Conservation (phyloP, 2,329 filamentous ascomycete species). For the Calonectria fujianensis region DNA sequence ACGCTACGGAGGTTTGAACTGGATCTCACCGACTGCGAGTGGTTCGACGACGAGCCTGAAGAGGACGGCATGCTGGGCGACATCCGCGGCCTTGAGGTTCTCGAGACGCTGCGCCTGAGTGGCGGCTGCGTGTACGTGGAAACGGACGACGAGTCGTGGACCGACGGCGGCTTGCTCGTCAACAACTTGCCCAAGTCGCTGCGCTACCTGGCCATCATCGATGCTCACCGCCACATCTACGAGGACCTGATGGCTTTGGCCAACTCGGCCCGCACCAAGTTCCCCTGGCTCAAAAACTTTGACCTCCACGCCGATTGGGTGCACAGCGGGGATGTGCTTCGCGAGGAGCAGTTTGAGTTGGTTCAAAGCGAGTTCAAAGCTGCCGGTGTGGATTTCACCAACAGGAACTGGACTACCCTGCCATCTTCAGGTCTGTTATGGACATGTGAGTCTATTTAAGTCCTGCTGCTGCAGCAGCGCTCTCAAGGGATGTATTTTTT, state of each 20-base stretch:
- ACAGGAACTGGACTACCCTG: background rate
- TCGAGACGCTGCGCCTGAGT: background rate
- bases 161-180: conserved; percentile 3
- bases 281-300: background rate
- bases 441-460: background rate
- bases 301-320: background rate
- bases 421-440: background rate
- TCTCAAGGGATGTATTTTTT: background rate
- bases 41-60: background rate
- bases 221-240: conserved; percentile 1
- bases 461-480: background rate
- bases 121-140: background rate
- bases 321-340: background rate
- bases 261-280: background rate
- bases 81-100: conserved; percentile 2
- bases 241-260: conserved; percentile 8
- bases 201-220: background rate
- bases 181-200: background rate
- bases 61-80: background rate
- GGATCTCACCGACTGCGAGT: conserved; percentile 1
- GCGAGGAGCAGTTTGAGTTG: background rate
- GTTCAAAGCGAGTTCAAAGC: background rate
- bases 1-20: conserved; percentile 1
- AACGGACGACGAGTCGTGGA: conserved; percentile 4
- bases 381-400: background rate